phyloP scores from a whole-genome alignment of 768 basidiomycete genomes.

The Lyophyllum semitale region DNA sequence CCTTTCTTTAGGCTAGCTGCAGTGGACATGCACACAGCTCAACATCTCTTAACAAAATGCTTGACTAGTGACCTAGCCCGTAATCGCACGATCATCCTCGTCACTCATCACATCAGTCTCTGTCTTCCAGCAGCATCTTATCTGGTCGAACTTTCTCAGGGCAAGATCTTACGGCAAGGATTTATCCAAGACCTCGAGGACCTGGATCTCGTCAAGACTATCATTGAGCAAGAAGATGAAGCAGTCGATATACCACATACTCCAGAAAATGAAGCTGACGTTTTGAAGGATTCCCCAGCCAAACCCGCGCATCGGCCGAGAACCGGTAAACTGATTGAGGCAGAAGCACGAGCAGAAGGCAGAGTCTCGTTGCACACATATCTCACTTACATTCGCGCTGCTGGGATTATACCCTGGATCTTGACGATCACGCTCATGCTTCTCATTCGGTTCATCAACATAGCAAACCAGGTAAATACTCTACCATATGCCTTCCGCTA shows the following conservation, averaged over 20 bases:
- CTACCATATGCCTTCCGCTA: not conserved
- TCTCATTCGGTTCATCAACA: conserved; percentile 54
- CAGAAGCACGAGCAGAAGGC: conserved; percentile 67
- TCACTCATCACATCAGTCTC: conserved; percentile 80
- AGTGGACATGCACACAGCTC: conserved; percentile 78
- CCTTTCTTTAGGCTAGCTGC: conserved; percentile 53
- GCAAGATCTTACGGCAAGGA: conserved; percentile 51
- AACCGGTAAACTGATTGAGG: conserved; percentile 60
- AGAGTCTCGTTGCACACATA: conserved; percentile 62
- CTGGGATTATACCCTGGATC: conserved; percentile 57
- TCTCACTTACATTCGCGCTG: conserved; percentile 61
- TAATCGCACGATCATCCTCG: conserved; percentile 74
- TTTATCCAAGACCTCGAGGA: conserved; percentile 47
- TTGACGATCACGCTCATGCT: conserved; percentile 54
- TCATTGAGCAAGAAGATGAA: conserved; percentile 51
- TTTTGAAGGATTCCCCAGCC: not conserved
- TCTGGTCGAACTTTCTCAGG: conserved; percentile 61
- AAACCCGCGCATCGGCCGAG: conserved; percentile 6
- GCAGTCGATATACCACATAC: conserved; percentile 20
- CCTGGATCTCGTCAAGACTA: conserved; percentile 41
- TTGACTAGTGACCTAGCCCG: conserved; percentile 61
- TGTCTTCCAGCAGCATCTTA: conserved; percentile 70
- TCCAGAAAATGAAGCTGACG: conserved; percentile 37
- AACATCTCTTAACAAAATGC: conserved; percentile 65
- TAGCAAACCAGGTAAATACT: conserved; percentile 55